Percentiles rank a stretch among this genome's conserved stretches.
Evolutionary conservation across 768 basidiomycete species (phyloP).

Genomic region (Chalciporus pseudorubinellus): DNA sequence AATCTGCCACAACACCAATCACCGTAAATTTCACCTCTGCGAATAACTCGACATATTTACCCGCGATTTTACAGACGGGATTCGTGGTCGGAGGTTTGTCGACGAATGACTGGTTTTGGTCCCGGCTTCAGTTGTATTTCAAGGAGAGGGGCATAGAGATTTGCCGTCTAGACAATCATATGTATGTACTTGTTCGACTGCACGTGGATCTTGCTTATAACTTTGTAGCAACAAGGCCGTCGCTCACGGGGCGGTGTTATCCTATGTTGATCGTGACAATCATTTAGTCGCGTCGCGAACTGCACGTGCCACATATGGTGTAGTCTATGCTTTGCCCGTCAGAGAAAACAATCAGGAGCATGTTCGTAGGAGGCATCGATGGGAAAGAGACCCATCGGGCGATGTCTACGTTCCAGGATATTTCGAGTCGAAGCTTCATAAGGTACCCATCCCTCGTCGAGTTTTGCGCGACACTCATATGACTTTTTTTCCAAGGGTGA

Average conservation of each 20-base stretch:
- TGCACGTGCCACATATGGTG: slow-evolving; percentile 49
- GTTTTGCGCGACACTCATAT: not conserved
- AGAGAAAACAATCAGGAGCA: slow-evolving; percentile 9
- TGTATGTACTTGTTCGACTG: slow-evolving; percentile 29
- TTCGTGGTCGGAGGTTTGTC: slow-evolving; percentile 49
- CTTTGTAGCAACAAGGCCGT: slow-evolving; percentile 42
- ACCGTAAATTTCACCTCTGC: not conserved
- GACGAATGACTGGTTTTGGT: slow-evolving; percentile 46
- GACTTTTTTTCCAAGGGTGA: slow-evolving; percentile 4
- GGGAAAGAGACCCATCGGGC: slow-evolving; percentile 2
- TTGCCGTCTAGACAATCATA: slow-evolving; percentile 46
- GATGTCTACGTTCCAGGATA: not conserved
- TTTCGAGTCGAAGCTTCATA: slow-evolving; percentile 8
- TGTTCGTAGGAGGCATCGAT: slow-evolving; percentile 4
- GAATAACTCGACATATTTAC: not conserved
- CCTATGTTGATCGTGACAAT: slow-evolving; percentile 31
- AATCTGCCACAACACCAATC: not conserved
- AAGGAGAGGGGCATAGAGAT: slow-evolving; percentile 37
- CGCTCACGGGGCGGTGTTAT: too few species aligned
- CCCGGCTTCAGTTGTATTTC: slow-evolving; percentile 36
- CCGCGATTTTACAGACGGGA: slow-evolving; percentile 6
- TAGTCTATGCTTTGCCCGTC: slow-evolving; percentile 37
- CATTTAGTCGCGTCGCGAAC: slow-evolving; percentile 46
- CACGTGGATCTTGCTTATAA: not conserved
- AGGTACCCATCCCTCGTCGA: not conserved